Evolutionary conservation across 2,329 filamentous ascomycete genomes (phyloP), one percentile per base, ranked within the genome.

Genomic region (Endoconidiophora laricicola): DNA sequence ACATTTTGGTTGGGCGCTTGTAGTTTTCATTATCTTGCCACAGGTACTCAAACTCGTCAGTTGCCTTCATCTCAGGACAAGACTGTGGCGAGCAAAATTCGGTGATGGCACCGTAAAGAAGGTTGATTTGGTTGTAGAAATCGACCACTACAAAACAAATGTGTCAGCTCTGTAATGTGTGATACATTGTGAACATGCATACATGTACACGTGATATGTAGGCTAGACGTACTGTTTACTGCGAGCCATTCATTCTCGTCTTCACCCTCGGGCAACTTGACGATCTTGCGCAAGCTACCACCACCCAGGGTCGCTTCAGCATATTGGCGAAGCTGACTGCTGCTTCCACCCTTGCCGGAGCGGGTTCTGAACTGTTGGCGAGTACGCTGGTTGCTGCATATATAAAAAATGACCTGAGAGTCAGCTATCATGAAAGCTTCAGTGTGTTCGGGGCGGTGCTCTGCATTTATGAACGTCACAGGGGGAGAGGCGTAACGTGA

Each of bases 31-130:
- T 84, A 66, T 98, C 90, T 69, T 98, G 91, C 91, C 91, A 98
- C 57, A 98, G 81, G 66, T 98, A 98, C 66, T 98, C 91, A 66
- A 96, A 98, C 83, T 98, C 91, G 68, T 98, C 93, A 7, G 91
- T 98, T n/a, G 91, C 91, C 68, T 98, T 98, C 91, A 98, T 98
- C 69, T 96, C 91, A 0, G 91, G 91, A 65, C 91, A 98, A 56
- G 87, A 87, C 63, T 91, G 83, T 29, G 91, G 90, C 23, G 91
- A 96, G 72, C 91, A 98, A 68, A 98, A 98, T 63, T 98, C 91
- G 54, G 91, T 98, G 63, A 98, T 98, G 57, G 91, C 91, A 53
- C 93, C 93, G 65, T 98, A 98, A 53, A 98, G 81, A 36, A 98
- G 76, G 68, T 98, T 98, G 72, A 98, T 94, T 68, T 98, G 91